phyloP scores from a whole-genome alignment of 345 rosid genomes.

The Corchorus capsularis region DNA sequence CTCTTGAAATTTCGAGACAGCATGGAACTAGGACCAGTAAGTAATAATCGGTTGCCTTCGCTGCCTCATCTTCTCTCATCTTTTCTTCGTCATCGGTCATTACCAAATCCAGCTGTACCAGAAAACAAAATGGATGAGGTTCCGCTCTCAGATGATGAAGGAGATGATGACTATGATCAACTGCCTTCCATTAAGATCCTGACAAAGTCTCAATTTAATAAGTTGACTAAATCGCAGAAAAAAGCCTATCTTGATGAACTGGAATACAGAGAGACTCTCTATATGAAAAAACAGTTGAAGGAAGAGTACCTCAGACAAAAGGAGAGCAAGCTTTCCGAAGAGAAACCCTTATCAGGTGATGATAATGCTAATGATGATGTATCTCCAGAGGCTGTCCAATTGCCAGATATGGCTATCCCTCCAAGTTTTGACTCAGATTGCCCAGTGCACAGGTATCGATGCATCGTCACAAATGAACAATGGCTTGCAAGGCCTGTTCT shows the following conservation, averaged over 20 bases:
- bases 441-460: constrained; percentile 65
- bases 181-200: constrained; percentile 82
- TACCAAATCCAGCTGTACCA: constrained; percentile 48
- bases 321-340: constrained; percentile 45
- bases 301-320: constrained; percentile 57
- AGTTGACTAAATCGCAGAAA: constrained; percentile 68
- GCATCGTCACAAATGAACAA: constrained; percentile 55
- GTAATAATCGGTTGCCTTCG: constrained; percentile 62
- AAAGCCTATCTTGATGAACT: constrained; percentile 84
- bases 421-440: constrained; percentile 77
- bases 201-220: constrained; percentile 73
- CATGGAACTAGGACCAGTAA: constrained; percentile 62
- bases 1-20: constrained; percentile 63
- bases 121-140: constrained; percentile 53
- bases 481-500: constrained; percentile 80
- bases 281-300: constrained; percentile 79
- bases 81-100: constrained; percentile 59
- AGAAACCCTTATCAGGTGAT: constrained; percentile 34
- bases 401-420: constrained; percentile 87
- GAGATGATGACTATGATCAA: constrained; percentile 86
- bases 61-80: constrained; percentile 89
- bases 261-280: constrained; percentile 84
- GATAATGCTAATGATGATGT: constrained; percentile 33
- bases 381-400: constrained; percentile 52
- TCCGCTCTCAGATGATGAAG: constrained; percentile 52